A percentile compares a stretch with the other conserved stretches of the same genome.
Conservation (phyloP, 2,329 filamentous ascomycete genomes). For the Exophiala aquamarina region DNA sequence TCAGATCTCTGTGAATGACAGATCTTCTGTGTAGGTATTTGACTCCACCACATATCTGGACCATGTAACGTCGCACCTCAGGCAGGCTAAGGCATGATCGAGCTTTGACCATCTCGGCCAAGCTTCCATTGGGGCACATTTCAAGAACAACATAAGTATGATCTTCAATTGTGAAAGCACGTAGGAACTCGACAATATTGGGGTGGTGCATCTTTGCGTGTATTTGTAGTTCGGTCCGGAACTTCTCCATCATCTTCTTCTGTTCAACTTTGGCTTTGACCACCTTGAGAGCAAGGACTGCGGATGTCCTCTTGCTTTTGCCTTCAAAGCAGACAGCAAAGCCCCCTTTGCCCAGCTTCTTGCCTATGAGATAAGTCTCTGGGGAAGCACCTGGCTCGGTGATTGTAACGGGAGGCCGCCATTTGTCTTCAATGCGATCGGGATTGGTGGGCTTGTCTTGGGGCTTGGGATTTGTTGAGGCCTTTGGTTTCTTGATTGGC, state of each 20-base stretch:
- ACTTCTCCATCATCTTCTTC: constrained; percentile 58
- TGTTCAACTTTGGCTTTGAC: constrained; percentile 51
- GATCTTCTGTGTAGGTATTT: constrained; percentile 97
- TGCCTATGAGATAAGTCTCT: constrained; percentile 47
- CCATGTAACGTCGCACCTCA: constrained; percentile 88
- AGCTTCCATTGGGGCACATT: constrained; percentile 88
- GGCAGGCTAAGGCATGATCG: constrained; percentile 88
- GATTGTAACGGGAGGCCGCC: constrained; percentile 45
- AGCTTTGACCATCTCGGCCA: constrained; percentile 97
- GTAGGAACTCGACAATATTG: constrained; percentile 93
- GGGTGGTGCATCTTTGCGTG: constrained; percentile 97
- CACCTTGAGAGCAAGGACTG: constrained; percentile 51
- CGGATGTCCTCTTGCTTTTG: constrained; percentile 41
- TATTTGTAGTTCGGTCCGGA: constrained; percentile 85
- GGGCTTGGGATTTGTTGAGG: constrained; percentile 34
- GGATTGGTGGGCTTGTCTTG: constrained; percentile 37
- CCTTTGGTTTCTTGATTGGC: constrained; percentile 31
- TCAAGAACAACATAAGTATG: constrained; percentile 94
- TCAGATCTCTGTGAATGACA: constrained; percentile 94
- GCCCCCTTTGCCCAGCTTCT: constrained; percentile 50
- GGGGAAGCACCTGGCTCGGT: constrained; percentile 45
- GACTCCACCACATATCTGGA: constrained; percentile 94
- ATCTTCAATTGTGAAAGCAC: constrained; percentile 85
- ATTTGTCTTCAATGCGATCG: constrained; percentile 38
- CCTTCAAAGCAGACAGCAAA: constrained; percentile 54